Evolutionary conservation across 176 grass and related monocot species (phyloP).

Genomic region (Raddia guianensis): DNA sequence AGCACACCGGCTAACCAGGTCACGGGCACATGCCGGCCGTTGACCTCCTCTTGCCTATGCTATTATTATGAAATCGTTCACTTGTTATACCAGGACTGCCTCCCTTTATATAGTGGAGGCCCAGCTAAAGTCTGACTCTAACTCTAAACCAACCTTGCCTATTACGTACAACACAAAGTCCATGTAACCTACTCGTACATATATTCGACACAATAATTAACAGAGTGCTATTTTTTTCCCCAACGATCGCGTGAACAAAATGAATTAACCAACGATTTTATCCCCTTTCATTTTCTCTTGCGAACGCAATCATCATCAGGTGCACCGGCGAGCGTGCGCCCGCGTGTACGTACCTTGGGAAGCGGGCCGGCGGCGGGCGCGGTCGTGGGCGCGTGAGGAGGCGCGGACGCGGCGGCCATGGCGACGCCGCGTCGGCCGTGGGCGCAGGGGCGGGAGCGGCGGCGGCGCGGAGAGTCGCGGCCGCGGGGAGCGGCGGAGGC

Average conservation of each 20-base stretch:
- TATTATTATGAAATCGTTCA: too few species aligned
- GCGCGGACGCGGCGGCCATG: constrained; percentile 31
- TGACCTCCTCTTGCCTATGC: too few species aligned
- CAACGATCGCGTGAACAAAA: background rate
- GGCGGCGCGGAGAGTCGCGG: background rate
- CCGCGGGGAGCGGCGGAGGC: background rate
- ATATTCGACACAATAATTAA: too few species aligned
- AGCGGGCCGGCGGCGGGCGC: constrained; percentile 33
- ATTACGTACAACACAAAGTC: too few species aligned
- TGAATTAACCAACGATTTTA: background rate
- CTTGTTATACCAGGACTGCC: too few species aligned
- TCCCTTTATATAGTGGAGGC: too few species aligned
- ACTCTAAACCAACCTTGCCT: too few species aligned
- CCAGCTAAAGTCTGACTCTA: too few species aligned
- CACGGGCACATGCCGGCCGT: too few species aligned
- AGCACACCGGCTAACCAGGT: too few species aligned
- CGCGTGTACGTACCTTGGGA: constrained; percentile 38
- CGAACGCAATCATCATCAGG: background rate
- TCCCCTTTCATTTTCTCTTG: background rate
- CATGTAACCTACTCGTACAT: too few species aligned
- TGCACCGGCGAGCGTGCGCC: background rate
- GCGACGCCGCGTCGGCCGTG: constrained; percentile 16
- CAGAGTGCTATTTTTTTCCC: too few species aligned
- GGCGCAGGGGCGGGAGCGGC: background rate
- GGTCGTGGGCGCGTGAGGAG: background rate